These are phyloP conservation scores for Monsonia emarginata DNA, from an alignment of 441 rosid genomes.

Conservation along the genomic window DNA sequence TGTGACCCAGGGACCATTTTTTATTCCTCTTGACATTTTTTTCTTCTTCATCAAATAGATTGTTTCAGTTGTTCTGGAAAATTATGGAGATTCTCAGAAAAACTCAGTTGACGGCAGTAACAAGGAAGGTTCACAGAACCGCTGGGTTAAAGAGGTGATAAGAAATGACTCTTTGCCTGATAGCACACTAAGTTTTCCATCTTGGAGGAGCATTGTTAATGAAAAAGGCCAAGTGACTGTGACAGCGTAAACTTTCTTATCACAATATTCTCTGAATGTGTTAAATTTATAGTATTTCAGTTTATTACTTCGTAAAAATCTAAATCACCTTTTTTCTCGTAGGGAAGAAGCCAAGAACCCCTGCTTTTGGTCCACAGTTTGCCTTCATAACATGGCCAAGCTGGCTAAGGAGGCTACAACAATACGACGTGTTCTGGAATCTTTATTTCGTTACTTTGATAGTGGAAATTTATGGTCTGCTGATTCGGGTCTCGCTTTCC, in stretches of 20 bases:
- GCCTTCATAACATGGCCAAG: constrained; percentile 67
- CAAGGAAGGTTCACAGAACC: constrained; percentile 35
- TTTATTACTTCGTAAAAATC: constrained; percentile 12
- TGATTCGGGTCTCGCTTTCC: constrained; percentile 62
- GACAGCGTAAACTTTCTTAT: constrained; percentile 49
- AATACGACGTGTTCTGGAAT: constrained; percentile 81
- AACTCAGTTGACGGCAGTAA: constrained; percentile 10
- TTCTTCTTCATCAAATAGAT: constrained; percentile 36
- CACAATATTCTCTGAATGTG: constrained; percentile 15
- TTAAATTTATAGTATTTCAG: constrained; percentile 6
- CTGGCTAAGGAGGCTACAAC: constrained; percentile 83
- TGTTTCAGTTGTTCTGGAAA: constrained; percentile 80
- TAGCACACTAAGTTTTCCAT: constrained; percentile 39
- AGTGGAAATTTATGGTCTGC: constrained; percentile 60
- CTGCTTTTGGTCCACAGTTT: constrained; percentile 73
- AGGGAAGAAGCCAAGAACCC: constrained; percentile 71
- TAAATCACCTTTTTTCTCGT: constrained; percentile 15
- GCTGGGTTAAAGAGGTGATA: constrained; percentile 68
- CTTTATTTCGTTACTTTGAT: constrained; percentile 72
- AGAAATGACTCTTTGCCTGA: constrained; percentile 49
- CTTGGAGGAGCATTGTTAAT: constrained; percentile 66
- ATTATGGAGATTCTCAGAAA: constrained; percentile 40
- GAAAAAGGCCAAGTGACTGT: constrained; percentile 65
- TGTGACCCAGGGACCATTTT: background rate
- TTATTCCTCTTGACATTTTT: constrained; percentile 10